Percentiles rank a stretch among this genome's conserved stretches.
Evolutionary conservation across 2,329 filamentous ascomycete species (phyloP).

Genomic region (Ilyonectria sp.): DNA sequence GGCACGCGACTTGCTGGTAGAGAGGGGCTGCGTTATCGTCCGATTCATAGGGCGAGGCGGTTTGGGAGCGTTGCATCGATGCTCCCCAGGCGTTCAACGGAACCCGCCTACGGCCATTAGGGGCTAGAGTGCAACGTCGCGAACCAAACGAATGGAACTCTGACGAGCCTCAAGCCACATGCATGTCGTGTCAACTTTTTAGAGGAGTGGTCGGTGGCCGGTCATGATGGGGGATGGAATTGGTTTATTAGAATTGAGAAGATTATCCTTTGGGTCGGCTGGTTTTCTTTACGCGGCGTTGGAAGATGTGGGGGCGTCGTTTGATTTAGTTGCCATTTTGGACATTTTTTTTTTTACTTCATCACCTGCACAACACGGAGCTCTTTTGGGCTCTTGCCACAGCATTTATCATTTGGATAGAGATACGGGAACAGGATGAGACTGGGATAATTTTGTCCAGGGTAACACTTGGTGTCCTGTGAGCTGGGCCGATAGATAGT

Average conservation of each 20-base stretch:
- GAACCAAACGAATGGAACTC: constrained; percentile 4
- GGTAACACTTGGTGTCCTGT: constrained; percentile 1
- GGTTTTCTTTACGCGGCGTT: constrained; percentile 32
- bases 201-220: constrained; percentile 10
- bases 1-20: background rate
- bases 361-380: background rate
- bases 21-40: constrained; percentile 14
- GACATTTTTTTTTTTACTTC: background rate
- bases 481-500: background rate
- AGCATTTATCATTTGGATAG: constrained; percentile 5
- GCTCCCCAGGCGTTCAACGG: constrained; percentile 5
- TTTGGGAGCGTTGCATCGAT: constrained; percentile 32
- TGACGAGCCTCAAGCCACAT: background rate
- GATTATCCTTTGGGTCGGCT: constrained; percentile 20
- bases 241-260: constrained; percentile 23
- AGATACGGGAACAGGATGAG: constrained; percentile 2
- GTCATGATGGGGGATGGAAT: constrained; percentile 15
- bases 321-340: constrained; percentile 27
- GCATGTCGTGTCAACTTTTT: constrained; percentile 12
- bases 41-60: constrained; percentile 19
- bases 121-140: constrained; percentile 8
- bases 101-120: constrained; percentile 9
- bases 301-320: constrained; percentile 31
- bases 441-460: background rate
- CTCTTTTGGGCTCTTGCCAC: constrained; percentile 8